Percentiles rank a stretch among this genome's conserved stretches.
phyloP scores from a whole-genome alignment of 345 rosid genomes.

The Garcia nutans region DNA sequence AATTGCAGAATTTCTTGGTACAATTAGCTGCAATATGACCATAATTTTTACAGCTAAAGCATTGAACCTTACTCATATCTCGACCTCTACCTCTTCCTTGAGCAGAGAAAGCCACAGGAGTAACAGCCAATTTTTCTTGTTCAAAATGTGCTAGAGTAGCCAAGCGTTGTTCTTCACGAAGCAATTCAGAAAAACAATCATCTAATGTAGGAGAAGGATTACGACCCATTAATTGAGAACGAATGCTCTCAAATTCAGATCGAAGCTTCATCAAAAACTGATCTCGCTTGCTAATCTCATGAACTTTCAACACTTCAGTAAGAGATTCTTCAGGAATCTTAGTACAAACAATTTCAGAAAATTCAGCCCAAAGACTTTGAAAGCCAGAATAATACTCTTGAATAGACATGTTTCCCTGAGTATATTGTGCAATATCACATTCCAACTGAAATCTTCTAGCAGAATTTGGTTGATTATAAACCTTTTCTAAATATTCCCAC shows the following conservation, averaged over 20 bases:
- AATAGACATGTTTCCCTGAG: no score
- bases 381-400: no score
- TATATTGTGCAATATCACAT: no score
- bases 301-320: neutral
- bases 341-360: no score
- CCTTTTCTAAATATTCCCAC: no score
- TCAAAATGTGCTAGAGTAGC: neutral
- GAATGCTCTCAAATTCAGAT: no score
- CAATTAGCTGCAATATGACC: neutral
- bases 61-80: neutral
- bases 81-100: neutral
- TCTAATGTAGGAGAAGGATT: no score
- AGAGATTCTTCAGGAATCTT: no score
- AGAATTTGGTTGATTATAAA: no score
- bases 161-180: neutral
- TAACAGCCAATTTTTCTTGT: neutral
- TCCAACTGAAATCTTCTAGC: no score
- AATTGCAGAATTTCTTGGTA: neutral
- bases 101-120: neutral
- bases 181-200: no score
- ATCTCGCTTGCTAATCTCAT: constrained; percentile 15
- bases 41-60: neutral
- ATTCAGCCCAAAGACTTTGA: no score
- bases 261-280: constrained; percentile 21
- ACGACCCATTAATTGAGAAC: neutral